phyloP scores from a whole-genome alignment of 371 early-diverging fungal genomes.

The Coemansia sp. region DNA sequence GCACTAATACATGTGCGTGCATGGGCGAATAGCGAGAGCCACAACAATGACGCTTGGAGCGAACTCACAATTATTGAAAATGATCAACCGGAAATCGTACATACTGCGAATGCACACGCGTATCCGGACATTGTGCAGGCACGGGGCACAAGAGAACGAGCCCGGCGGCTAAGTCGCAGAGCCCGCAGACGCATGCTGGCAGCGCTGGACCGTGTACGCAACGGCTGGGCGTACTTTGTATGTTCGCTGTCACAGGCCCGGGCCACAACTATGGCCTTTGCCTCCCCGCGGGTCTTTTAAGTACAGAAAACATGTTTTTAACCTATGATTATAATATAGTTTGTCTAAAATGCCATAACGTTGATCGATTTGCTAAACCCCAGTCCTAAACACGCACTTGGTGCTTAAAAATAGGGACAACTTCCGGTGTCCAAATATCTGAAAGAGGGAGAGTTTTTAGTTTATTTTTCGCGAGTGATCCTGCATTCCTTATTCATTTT shows the following conservation, averaged over 20 bases:
- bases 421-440: too few species aligned
- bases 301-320: too few species aligned
- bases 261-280: background rate
- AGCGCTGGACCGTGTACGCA: conserved; percentile 16
- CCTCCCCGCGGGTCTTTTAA: background rate
- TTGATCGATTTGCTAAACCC: too few species aligned
- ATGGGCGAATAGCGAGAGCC: background rate
- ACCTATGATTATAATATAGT: too few species aligned
- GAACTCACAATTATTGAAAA: background rate
- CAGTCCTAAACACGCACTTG: too few species aligned
- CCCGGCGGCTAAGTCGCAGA: conserved; percentile 5
- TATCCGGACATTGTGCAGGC: background rate
- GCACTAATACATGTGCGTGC: background rate
- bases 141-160: background rate
- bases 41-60: background rate
- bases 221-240: conserved; percentile 13
- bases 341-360: too few species aligned
- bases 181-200: conserved; percentile 10
- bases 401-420: too few species aligned
- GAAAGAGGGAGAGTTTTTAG: too few species aligned
- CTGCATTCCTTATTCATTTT: background rate
- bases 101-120: too few species aligned
- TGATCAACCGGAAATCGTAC: background rate
- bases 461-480: background rate
- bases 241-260: background rate